Evolutionary conservation across 2,329 filamentous ascomycete species (phyloP).

Genomic region (Proliferodiscus dingleyae): DNA sequence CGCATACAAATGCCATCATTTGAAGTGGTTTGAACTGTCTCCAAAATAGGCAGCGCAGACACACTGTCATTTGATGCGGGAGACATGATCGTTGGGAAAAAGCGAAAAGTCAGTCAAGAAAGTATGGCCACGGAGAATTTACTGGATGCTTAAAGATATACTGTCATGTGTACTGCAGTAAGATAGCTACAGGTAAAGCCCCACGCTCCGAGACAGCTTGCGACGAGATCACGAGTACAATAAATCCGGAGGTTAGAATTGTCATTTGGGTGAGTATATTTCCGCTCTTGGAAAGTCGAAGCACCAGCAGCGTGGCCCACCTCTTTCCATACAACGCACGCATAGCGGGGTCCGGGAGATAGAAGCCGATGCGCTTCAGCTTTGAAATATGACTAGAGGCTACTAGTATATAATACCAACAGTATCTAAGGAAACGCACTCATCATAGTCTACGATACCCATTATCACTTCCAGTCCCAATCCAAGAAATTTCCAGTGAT

Average conservation of each 20-base stretch:
- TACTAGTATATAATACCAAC: background rate
- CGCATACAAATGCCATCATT: background rate
- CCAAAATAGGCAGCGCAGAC: background rate
- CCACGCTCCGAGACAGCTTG: too few species aligned
- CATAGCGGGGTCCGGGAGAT: background rate
- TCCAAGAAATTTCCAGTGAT: background rate
- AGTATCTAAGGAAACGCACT: too few species aligned
- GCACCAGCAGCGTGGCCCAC: background rate
- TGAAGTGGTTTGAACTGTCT: too few species aligned
- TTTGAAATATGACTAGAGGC: background rate
- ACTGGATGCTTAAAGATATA: too few species aligned
- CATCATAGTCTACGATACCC: too few species aligned
- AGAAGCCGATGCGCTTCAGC: background rate
- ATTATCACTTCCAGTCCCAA: background rate
- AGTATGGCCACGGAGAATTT: background rate
- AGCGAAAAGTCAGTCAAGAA: background rate
- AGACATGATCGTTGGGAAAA: background rate
- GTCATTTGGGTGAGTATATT: background rate
- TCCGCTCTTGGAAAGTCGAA: constrained; percentile 1
- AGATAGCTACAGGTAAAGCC: too few species aligned
- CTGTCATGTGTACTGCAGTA: background rate
- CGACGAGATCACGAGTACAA: too few species aligned
- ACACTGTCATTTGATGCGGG: background rate
- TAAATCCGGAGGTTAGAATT: too few species aligned
- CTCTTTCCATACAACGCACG: background rate